These are phyloP conservation scores for Talaromyces marneffei DNA, from an alignment of 2,329 filamentous ascomycete species.

Conservation along the genomic window DNA sequence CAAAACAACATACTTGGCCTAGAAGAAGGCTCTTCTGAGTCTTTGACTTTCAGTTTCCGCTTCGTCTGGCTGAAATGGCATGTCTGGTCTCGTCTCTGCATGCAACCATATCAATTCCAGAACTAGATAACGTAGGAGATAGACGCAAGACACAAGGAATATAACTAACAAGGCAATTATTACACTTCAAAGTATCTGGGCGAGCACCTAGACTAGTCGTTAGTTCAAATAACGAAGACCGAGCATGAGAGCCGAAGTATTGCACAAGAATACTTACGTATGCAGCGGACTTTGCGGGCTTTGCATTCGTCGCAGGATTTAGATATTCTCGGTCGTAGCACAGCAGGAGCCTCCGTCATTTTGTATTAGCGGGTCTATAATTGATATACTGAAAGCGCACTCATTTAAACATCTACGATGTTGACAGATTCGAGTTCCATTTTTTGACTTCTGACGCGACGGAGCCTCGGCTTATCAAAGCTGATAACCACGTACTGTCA, in stretches of 20 bases:
- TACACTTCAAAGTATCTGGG: slow-evolving; percentile 18
- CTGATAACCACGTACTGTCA: neutral
- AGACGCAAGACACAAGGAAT: neutral
- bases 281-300: slow-evolving; percentile 38
- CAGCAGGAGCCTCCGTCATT: slow-evolving; percentile 2
- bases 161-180: slow-evolving; percentile 24
- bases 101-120: neutral
- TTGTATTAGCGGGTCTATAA: neutral
- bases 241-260: neutral
- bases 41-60: slow-evolving; percentile 14
- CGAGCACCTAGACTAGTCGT: neutral
- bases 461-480: neutral
- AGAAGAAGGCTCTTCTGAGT: neutral
- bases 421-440: neutral
- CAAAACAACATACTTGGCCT: neutral
- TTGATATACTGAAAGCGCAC: neutral
- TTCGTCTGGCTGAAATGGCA: slow-evolving; percentile 24
- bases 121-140: neutral
- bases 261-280: slow-evolving; percentile 23
- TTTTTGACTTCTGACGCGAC: neutral
- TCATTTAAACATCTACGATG: neutral
- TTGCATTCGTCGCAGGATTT: slow-evolving; percentile 37
- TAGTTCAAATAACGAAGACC: neutral
- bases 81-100: slow-evolving; percentile 19
- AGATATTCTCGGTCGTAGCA: slow-evolving; percentile 17